Conservation (phyloP, 2,329 filamentous ascomycete genomes). For the Botrytis paeoniae region DNA sequence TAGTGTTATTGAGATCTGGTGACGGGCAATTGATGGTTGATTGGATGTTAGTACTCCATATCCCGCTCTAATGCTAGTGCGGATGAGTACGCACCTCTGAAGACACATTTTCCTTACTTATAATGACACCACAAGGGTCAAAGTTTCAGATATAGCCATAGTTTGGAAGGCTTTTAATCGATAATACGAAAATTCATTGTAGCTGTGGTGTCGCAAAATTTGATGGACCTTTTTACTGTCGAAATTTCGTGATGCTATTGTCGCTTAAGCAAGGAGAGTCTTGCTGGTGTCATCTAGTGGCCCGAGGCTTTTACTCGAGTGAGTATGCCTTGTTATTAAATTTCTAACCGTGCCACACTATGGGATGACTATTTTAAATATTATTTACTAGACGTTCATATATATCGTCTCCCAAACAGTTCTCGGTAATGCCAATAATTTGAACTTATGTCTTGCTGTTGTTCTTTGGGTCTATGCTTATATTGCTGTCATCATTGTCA, state of each 20-base stretch:
- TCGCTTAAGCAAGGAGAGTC: constrained; percentile 9
- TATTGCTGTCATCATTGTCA: not conserved
- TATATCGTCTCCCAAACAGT: not conserved
- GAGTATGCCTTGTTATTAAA: not conserved
- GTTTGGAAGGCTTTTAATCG: not conserved
- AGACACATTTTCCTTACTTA: not conserved
- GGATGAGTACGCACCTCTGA: not conserved
- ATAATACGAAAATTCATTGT: not conserved
- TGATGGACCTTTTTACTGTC: not conserved
- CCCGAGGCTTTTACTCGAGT: not conserved
- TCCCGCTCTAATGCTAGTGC: not conserved
- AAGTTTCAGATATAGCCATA: not conserved
- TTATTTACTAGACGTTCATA: too few relatives aligned
- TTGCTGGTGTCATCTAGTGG: not conserved
- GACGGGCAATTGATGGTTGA: not conserved
- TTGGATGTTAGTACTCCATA: not conserved
- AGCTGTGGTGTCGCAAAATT: too few relatives aligned
- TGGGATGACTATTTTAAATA: not conserved
- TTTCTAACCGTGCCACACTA: accelerated
- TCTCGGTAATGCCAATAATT: not conserved
- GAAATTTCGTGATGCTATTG: not conserved
- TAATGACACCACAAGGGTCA: not conserved
- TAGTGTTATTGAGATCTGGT: too few relatives aligned
- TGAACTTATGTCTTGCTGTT: not conserved
- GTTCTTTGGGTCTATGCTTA: not conserved